Base-by-base conservation (phyloP, 345 rosid genomes). In the Bruguiera gymnorhiza region DNA sequence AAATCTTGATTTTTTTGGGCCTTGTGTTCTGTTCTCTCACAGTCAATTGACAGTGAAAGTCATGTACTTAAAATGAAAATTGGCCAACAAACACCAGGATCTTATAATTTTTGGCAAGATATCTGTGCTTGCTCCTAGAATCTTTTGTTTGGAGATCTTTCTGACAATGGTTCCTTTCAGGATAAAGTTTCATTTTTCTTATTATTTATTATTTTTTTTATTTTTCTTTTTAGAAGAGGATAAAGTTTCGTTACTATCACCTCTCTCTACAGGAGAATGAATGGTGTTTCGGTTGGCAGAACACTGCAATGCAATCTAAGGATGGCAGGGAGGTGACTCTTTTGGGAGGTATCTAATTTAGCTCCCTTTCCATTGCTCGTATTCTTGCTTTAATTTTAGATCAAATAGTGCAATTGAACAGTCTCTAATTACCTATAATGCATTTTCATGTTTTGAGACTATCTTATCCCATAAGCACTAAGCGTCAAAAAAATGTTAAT, bases 261-360 rank as follows among this genome's bases (percentile, higher is more conserved):
- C 57, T 30, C 53, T 59, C 46, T 69, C 46, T 60, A 64, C 86
- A 93, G 98, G 79, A 85, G 0, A 76, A 80, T 23, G 26, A 52
- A 6, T 91, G 88, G 85, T 94, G 98, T 75, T 69, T 94, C 13
- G 98, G 98, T 74, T 94, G 96, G 96, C 87, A 84, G 76, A 82
- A 72, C 27, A 80, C 90, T 53, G 87, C 81, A 51, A 10, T 81
- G 80, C 85, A 86, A 74, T 80, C 87, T 63, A 82, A 73, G 72
- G 89, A 88, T 52, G 85, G 90, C 52, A 71, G 67, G 70, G 87
- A 83, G 51, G 71, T 88, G 76, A 83, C 85, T 73, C 89, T 94
- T 66, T 78, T 94, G 72, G 98, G 97, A 88, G 96, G 97, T 89
- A 87, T 36, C 26, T 1, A 55, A 39, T 53, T 62, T 37, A 9